Conservation (phyloP, 2,329 filamentous ascomycete species). For the Stemphylium beticola region DNA sequence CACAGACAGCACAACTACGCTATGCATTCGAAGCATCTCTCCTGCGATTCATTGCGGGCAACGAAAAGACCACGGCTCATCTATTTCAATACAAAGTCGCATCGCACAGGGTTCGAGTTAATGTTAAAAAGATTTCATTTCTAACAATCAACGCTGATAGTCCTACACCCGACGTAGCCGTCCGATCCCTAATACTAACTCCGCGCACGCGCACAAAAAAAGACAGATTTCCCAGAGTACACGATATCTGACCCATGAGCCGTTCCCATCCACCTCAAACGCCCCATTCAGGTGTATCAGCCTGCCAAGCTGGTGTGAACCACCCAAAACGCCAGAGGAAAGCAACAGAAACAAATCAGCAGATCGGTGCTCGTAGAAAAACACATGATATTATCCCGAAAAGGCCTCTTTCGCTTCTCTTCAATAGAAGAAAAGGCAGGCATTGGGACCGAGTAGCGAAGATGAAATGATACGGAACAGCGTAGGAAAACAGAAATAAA, state of each 20-base stretch:
- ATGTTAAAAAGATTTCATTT: slow-evolving; percentile 12
- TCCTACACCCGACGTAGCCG: slow-evolving; percentile 25
- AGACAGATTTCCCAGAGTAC: slow-evolving; percentile 14
- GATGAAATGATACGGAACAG: neutral
- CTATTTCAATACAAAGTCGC: no score
- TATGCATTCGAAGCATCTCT: slow-evolving; percentile 21
- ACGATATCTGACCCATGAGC: slow-evolving; percentile 9
- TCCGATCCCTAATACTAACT: neutral
- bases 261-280: slow-evolving; percentile 21
- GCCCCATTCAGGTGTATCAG: slow-evolving; percentile 17
- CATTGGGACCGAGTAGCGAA: slow-evolving; percentile 19
- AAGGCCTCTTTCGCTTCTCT: slow-evolving; percentile 9
- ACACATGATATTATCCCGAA: slow-evolving; percentile 43
- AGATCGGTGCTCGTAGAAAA: slow-evolving; percentile 26
- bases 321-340: slow-evolving; percentile 34
- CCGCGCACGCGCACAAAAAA: neutral
- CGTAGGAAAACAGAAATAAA: slow-evolving; percentile 8
- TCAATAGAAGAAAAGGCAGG: neutral
- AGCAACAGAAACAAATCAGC: slow-evolving; percentile 15
- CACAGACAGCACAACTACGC: slow-evolving; percentile 30
- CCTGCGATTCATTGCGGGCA: no score
- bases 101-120: no score
- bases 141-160: slow-evolving; percentile 13
- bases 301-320: slow-evolving; percentile 17
- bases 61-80: no score